Percentiles rank a stretch among this genome's conserved stretches.
Conservation (phyloP, 768 basidiomycete species). For the Pleurotus cornucopiae region DNA sequence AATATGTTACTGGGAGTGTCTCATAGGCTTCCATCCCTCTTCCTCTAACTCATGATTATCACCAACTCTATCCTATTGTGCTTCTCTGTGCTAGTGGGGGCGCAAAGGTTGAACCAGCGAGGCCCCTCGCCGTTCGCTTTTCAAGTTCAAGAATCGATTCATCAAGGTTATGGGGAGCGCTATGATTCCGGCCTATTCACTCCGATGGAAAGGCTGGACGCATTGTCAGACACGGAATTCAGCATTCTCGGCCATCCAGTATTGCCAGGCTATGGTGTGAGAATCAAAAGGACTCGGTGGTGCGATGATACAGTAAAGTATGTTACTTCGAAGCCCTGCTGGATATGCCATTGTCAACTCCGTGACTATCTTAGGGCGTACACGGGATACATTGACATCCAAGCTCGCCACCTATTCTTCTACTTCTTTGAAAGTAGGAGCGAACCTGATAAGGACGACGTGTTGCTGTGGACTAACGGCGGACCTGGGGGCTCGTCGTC, state of each 20-base stretch:
- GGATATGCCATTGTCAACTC: neutral
- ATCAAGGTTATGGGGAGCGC: neutral
- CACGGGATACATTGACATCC: constrained; percentile 66
- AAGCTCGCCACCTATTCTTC: constrained; percentile 64
- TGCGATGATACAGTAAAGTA: constrained; percentile 38
- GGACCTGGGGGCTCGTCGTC: constrained; percentile 42
- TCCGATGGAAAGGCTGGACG: neutral
- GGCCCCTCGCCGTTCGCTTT: no score
- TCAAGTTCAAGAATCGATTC: no score
- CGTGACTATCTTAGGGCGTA: constrained; percentile 36
- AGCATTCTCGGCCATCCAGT: constrained; percentile 30
- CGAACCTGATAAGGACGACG: constrained; percentile 56
- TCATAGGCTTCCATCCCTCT: no score
- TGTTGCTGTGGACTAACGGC: constrained; percentile 54
- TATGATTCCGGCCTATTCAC: neutral
- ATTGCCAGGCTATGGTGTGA: constrained; percentile 39
- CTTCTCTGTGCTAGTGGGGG: no score
- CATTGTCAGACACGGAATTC: neutral
- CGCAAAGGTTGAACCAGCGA: no score
- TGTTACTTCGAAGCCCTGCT: constrained; percentile 1
- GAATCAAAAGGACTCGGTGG: constrained; percentile 34
- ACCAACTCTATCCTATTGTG: no score
- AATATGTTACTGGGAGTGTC: no score
- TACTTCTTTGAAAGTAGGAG: constrained; percentile 75
- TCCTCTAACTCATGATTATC: no score